A percentile compares a stretch with the other conserved stretches of the same genome.
Evolutionary conservation across 2,329 filamentous ascomycete genomes (phyloP).

Genomic region (Arthroderma uncinatum): DNA sequence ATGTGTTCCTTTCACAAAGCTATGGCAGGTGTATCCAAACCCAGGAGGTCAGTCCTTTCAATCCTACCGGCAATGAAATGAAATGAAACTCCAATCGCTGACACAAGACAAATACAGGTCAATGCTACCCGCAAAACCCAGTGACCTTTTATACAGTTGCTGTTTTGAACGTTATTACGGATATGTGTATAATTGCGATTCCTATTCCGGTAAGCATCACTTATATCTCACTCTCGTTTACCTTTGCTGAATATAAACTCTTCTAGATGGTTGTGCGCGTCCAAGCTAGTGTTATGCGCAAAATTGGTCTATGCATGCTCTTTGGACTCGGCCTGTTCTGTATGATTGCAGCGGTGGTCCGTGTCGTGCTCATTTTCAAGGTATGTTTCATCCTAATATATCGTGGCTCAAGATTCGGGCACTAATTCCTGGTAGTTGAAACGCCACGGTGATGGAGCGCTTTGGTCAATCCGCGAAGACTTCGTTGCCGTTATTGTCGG

Average conservation of each 20-base stretch:
- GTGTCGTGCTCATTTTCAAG: conserved; percentile 22
- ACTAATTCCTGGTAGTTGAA: not conserved
- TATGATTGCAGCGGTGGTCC: conserved; percentile 23
- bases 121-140: conserved; percentile 26
- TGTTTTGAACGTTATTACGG: conserved; percentile 26
- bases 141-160: conserved; percentile 26
- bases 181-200: conserved; percentile 28
- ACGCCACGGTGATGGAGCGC: conserved; percentile 17
- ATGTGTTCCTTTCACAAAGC: conserved; percentile 26
- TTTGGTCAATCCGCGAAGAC: conserved; percentile 33
- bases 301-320: conserved; percentile 24
- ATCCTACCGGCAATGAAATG: not conserved
- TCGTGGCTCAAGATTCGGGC: not conserved
- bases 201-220: conserved; percentile 23
- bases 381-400: conserved; percentile 15
- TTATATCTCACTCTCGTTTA: too few species aligned
- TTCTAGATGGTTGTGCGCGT: conserved; percentile 21
- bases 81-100: not conserved
- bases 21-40: conserved; percentile 31
- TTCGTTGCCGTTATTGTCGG: conserved; percentile 31
- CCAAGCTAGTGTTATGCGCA: conserved; percentile 22
- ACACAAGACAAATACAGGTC: conserved; percentile 6
- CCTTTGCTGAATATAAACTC: not conserved
- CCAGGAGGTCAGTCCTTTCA: conserved; percentile 25
- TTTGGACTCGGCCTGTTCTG: conserved; percentile 27